Evolutionary conservation across 139 green algal species (phyloP).

Genomic region (Micractinium conductrix): DNA sequence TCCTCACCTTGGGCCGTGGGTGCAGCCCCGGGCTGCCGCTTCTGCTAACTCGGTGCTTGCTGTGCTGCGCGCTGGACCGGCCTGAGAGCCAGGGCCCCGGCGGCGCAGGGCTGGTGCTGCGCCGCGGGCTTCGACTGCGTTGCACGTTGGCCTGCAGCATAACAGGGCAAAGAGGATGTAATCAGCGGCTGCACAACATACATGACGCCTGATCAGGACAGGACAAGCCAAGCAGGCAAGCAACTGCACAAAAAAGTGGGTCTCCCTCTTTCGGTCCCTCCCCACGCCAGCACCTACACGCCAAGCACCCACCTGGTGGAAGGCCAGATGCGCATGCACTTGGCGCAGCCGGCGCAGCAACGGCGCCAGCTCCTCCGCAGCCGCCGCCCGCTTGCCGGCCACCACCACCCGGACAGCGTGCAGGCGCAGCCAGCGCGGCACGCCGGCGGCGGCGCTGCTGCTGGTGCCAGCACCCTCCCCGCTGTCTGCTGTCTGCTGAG

Average conservation of each 20-base stretch:
- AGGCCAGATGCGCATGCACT: slow-evolving; percentile 18
- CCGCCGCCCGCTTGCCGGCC: slow-evolving; percentile 12
- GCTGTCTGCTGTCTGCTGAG: not conserved
- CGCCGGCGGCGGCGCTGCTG: no score
- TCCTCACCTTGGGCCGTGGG: slow-evolving; percentile 23
- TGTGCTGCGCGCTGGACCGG: not conserved
- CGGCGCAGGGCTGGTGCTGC: not conserved
- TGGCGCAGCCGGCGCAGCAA: slow-evolving; percentile 34
- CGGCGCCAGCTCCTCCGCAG: slow-evolving; percentile 4
- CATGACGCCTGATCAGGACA: no score
- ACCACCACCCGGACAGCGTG: slow-evolving; percentile 12
- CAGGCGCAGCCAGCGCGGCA: slow-evolving; percentile 20
- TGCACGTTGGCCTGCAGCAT: slow-evolving; percentile 25
- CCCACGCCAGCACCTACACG: not conserved
- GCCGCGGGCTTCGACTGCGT: slow-evolving; percentile 13
- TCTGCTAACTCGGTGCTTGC: slow-evolving; percentile 39
- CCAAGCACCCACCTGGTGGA: slow-evolving; percentile 14
- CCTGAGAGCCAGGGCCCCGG: slow-evolving; percentile 28
- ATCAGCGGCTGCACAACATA: not conserved
- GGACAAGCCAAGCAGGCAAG: not conserved
- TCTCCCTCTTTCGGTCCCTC: not conserved
- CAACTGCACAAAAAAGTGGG: no score
- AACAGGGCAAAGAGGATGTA: no score
- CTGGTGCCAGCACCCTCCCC: not conserved
- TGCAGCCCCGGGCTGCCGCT: slow-evolving; percentile 29